Percentiles rank a stretch among this genome's conserved stretches.
Evolutionary conservation across 2,329 filamentous ascomycete species (phyloP).

Genomic region (Xylariomycetidae sp.): DNA sequence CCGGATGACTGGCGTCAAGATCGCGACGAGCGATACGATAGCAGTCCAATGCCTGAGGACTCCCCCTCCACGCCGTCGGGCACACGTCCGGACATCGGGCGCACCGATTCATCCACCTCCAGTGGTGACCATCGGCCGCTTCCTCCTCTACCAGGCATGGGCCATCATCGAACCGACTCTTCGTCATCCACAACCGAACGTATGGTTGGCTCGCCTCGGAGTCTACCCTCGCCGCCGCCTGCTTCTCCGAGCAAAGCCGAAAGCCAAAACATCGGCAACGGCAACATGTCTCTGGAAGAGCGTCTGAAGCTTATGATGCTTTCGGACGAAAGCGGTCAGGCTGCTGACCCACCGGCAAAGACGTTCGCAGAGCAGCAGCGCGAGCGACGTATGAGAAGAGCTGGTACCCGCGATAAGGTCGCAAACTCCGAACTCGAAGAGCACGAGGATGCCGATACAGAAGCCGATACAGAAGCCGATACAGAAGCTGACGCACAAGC

Average conservation of each 20-base stretch:
- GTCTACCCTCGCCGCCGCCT: conserved; percentile 67
- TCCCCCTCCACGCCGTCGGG: conserved; percentile 37
- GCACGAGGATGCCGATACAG: conserved; percentile 30
- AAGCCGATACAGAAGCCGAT: conserved; percentile 43
- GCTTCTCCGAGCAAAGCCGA: conserved; percentile 69
- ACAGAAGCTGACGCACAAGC: too few relatives aligned
- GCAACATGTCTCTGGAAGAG: conserved; percentile 79
- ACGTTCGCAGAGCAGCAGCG: conserved; percentile 59
- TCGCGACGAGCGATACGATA: conserved; percentile 65
- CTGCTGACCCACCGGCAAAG: conserved; percentile 31
- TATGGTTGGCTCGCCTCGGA: conserved; percentile 59
- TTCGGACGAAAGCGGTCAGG: conserved; percentile 50
- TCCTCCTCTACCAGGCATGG: conserved; percentile 72
- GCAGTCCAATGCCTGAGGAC: conserved; percentile 59
- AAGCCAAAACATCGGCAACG: conserved; percentile 66
- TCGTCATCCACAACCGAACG: conserved; percentile 65
- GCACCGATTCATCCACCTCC: conserved; percentile 68
- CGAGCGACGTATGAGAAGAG: conserved; percentile 63
- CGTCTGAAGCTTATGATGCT: conserved; percentile 84
- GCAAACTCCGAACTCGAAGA: conserved; percentile 38
- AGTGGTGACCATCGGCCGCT: conserved; percentile 79
- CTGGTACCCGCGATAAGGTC: conserved; percentile 42
- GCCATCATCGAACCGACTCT: conserved; percentile 37
- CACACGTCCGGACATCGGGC: conserved; percentile 50
- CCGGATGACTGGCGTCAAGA: conserved; percentile 92